Conservation (phyloP, 1,284 basidiomycete genomes). For the Trichosporon faecale region DNA sequence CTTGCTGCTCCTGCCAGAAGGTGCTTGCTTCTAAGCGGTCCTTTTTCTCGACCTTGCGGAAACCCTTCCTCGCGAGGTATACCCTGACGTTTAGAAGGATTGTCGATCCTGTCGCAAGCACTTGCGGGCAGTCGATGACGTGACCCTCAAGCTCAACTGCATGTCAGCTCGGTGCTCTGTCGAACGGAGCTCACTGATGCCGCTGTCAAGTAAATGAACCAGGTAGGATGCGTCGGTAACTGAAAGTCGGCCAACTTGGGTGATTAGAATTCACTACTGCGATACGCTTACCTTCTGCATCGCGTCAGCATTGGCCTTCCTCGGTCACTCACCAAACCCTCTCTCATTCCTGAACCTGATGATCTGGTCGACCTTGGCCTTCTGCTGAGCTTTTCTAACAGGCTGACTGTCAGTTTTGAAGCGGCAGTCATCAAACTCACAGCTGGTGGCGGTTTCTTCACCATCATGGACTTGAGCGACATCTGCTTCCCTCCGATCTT, state of each 20-base stretch:
- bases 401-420: conserved; percentile 18
- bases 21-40: conserved; percentile 32
- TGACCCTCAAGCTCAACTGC: conserved; percentile 45
- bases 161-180: not conserved
- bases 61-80: conserved; percentile 45
- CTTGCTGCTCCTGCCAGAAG: conserved; percentile 52
- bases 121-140: conserved; percentile 49
- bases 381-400: conserved; percentile 27
- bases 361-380: conserved; percentile 47
- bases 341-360: conserved; percentile 49
- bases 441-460: conserved; percentile 34
- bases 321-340: conserved; percentile 40
- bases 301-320: not conserved
- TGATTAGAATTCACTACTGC: not conserved
- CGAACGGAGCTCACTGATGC: conserved; percentile 37
- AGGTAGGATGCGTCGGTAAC: conserved; percentile 48
- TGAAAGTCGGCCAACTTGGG: conserved; percentile 45
- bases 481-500: conserved; percentile 42
- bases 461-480: conserved; percentile 46
- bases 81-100: conserved; percentile 50
- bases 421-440: conserved; percentile 19
- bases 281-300: conserved; percentile 14
- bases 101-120: conserved; percentile 43
- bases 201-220: conserved; percentile 48
- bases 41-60: conserved; percentile 38